Percentiles rank a stretch among this genome's conserved stretches.
These are phyloP conservation scores for Metschnikowia lochheadii DNA, from an alignment of 805 yeast species.

Conservation along the genomic window DNA sequence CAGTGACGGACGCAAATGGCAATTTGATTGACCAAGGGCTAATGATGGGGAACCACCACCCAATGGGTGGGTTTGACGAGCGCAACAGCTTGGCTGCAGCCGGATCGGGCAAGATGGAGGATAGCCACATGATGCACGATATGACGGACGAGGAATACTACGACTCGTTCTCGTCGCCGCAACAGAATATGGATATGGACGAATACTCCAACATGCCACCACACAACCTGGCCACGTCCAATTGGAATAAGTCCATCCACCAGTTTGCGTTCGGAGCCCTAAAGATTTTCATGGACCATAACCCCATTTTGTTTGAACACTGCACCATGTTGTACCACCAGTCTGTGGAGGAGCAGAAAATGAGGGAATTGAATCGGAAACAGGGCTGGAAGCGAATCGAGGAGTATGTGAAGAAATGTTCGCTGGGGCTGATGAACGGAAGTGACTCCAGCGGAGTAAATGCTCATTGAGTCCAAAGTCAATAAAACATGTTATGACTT, in stretches of 20 bases:
- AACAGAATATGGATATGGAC: constrained; percentile 29
- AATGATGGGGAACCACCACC: constrained; percentile 19
- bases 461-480: not conserved
- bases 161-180: constrained; percentile 37
- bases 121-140: constrained; percentile 23
- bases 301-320: constrained; percentile 85
- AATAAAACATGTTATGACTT: no score
- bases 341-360: constrained; percentile 67
- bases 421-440: constrained; percentile 3
- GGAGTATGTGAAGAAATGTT: constrained; percentile 42
- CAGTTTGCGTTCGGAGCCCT: constrained; percentile 87
- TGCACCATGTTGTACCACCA: constrained; percentile 86
- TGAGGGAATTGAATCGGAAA: constrained; percentile 56
- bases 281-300: constrained; percentile 87
- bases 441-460: not conserved
- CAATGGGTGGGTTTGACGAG: constrained; percentile 11
- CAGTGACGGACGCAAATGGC: constrained; percentile 41
- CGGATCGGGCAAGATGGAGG: constrained; percentile 10
- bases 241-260: constrained; percentile 94
- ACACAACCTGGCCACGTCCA: constrained; percentile 48
- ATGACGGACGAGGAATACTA: constrained; percentile 44
- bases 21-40: constrained; percentile 38
- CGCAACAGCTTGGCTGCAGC: constrained; percentile 4
- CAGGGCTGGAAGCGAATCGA: constrained; percentile 72
- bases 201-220: constrained; percentile 35